phyloP scores from a whole-genome alignment of 495 filamentous ascomycete species.

The Mycothermus thermophilus region DNA sequence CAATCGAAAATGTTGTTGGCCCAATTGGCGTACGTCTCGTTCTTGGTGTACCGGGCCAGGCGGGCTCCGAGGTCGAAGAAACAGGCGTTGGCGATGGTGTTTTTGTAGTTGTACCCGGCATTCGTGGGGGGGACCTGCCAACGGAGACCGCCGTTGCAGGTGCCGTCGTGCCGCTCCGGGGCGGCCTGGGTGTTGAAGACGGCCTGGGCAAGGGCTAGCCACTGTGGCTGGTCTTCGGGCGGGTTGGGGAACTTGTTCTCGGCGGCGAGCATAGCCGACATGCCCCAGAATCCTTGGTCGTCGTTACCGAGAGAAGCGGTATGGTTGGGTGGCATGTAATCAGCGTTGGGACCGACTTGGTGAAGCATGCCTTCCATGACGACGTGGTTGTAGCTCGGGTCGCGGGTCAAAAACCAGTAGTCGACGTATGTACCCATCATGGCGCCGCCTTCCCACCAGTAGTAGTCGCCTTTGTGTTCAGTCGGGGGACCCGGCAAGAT shows the following conservation, averaged over 20 bases:
- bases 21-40: slow-evolving; percentile 65
- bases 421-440: slow-evolving; percentile 48
- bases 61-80: slow-evolving; percentile 75
- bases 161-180: slow-evolving; percentile 43
- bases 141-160: slow-evolving; percentile 55
- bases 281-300: slow-evolving; percentile 73
- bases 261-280: slow-evolving; percentile 62
- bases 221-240: slow-evolving; percentile 44
- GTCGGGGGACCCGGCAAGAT: slow-evolving; percentile 43
- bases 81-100: slow-evolving; percentile 47
- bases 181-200: slow-evolving; percentile 59
- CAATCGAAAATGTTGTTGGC: slow-evolving; percentile 65
- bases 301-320: slow-evolving; percentile 65
- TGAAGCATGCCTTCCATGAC: slow-evolving; percentile 45
- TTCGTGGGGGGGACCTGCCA: slow-evolving; percentile 72
- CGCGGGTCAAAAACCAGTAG: slow-evolving; percentile 59
- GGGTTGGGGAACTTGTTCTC: slow-evolving; percentile 59
- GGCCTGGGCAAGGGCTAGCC: slow-evolving; percentile 60
- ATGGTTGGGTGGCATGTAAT: slow-evolving; percentile 55
- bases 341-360: slow-evolving; percentile 45
- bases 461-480: slow-evolving; percentile 32
- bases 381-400: slow-evolving; percentile 47
- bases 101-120: slow-evolving; percentile 75
- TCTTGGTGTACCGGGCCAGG: slow-evolving; percentile 61
- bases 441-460: slow-evolving; percentile 47